Percentiles rank a stretch among this genome's conserved stretches.
Evolutionary conservation across 1,284 basidiomycete genomes (phyloP).

Genomic region (Wolfiporia cocos): DNA sequence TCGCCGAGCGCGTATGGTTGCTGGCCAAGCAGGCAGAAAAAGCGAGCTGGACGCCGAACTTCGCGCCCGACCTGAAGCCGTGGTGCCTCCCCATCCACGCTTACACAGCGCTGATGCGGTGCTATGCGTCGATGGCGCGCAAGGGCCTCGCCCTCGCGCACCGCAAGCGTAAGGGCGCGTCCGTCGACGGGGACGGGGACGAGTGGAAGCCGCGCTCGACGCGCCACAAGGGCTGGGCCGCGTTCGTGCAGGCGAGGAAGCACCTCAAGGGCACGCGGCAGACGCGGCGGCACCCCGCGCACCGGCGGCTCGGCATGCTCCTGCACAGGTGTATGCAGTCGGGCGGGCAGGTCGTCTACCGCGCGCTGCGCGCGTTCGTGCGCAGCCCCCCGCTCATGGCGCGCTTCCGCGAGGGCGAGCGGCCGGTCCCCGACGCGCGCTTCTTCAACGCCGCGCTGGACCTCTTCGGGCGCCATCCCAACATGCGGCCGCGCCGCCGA

Average conservation of each 20-base stretch:
- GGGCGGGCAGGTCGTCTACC: conserved; percentile 27
- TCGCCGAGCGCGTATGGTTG: conserved; percentile 60
- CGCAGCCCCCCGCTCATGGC: conserved; percentile 1
- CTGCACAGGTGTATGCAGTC: conserved; percentile 33
- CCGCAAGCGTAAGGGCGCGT: not conserved
- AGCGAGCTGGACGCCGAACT: conserved; percentile 38
- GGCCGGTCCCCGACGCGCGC: conserved; percentile 49
- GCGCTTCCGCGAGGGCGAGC: conserved; percentile 12
- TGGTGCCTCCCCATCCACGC: conserved; percentile 63
- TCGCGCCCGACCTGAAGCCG: conserved; percentile 27
- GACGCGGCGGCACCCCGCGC: conserved; percentile 14
- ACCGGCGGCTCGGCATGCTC: conserved; percentile 23
- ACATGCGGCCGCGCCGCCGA: conserved; percentile 22
- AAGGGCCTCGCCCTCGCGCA: conserved; percentile 17
- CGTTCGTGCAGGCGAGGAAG: conserved; percentile 19
- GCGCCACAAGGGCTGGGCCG: conserved; percentile 33
- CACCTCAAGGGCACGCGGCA: conserved; percentile 9
- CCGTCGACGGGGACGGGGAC: conserved; percentile 4
- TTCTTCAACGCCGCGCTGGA: conserved; percentile 64
- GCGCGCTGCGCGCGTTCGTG: conserved; percentile 18
- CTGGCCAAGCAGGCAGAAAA: conserved; percentile 50
- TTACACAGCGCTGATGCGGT: conserved; percentile 67
- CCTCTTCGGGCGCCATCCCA: conserved; percentile 34
- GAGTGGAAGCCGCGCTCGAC: conserved; percentile 14
- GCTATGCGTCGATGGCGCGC: conserved; percentile 48